Conservation (phyloP, 768 basidiomycete species). For the Crepidotus variabilis region DNA sequence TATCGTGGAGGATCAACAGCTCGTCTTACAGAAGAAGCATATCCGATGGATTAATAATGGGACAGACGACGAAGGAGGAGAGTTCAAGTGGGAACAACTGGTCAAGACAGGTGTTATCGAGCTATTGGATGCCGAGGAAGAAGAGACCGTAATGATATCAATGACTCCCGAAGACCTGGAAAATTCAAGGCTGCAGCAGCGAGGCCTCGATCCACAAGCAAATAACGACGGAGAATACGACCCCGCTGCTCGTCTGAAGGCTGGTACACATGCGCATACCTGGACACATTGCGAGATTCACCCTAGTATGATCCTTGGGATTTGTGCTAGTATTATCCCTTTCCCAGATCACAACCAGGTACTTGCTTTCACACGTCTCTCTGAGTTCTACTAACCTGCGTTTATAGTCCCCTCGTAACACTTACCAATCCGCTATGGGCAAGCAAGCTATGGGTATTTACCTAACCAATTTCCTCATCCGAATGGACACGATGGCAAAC, state of each 20-base stretch:
- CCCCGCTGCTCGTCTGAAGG: conserved; percentile 85
- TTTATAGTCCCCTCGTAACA: conserved; percentile 93
- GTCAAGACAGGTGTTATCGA: conserved; percentile 89
- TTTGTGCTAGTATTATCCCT: conserved; percentile 98
- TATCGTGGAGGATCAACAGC: conserved; percentile 90
- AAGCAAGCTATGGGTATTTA: conserved; percentile 99
- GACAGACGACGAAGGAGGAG: conserved; percentile 54
- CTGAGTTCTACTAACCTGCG: not conserved
- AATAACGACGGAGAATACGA: conserved; percentile 69
- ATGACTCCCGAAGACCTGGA: conserved; percentile 98
- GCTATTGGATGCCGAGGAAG: conserved; percentile 95
- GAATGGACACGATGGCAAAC: conserved; percentile 99
- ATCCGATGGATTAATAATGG: conserved; percentile 66
- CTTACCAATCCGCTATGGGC: conserved; percentile 99
- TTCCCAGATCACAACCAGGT: conserved; percentile 99
- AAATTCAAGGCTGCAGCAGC: conserved; percentile 66
- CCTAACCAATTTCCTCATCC: conserved; percentile 96
- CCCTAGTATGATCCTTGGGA: conserved; percentile 97
- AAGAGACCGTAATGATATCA: conserved; percentile 99
- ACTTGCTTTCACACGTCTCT: conserved; percentile 19
- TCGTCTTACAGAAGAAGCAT: conserved; percentile 81
- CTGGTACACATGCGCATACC: conserved; percentile 78
- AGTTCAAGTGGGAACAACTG: conserved; percentile 81
- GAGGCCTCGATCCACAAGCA: conserved; percentile 52
- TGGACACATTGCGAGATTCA: conserved; percentile 99